These are phyloP conservation scores for Erysimum cheiri DNA, from an alignment of 441 rosid species.

Conservation along the genomic window DNA sequence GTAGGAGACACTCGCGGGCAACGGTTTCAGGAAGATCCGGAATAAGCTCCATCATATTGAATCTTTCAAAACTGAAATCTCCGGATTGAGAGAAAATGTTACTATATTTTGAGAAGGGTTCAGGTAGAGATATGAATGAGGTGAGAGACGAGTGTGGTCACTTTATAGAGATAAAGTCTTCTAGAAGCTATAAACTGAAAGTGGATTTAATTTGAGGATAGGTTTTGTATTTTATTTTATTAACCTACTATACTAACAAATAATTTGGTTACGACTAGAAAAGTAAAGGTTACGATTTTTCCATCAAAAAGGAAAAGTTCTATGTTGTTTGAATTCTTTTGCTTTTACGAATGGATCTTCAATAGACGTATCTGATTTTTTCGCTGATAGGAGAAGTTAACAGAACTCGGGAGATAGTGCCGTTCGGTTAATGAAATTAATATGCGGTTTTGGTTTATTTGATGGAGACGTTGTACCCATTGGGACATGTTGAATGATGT, in stretches of 20 bases:
- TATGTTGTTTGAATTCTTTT: constrained; percentile 17
- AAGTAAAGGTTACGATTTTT: constrained; percentile 24
- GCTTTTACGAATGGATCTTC: constrained; percentile 1
- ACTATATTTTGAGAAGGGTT: neutral
- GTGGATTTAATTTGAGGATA: neutral
- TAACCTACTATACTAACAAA: neutral
- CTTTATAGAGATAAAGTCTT: constrained; percentile 35
- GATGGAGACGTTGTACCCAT: constrained; percentile 31
- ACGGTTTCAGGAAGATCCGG: constrained; percentile 50
- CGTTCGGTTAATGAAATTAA: constrained; percentile 13
- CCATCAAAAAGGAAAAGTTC: neutral
- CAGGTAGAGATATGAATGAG: constrained; percentile 14
- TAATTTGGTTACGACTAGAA: neutral
- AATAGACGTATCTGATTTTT: neutral
- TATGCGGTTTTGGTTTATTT: neutral
- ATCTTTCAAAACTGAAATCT: neutral
- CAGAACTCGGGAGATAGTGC: constrained; percentile 4
- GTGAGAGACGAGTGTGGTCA: constrained; percentile 27
- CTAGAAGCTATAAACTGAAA: constrained; percentile 30
- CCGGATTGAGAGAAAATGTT: neutral
- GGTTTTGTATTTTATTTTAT: neutral
- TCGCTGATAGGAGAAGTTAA: constrained; percentile 3
- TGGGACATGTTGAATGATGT: constrained; percentile 19
- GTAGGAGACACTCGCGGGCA: constrained; percentile 54
- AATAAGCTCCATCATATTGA: constrained; percentile 45